Evolutionary conservation across 2,329 filamentous ascomycete species (phyloP).

Genomic region (Ophiocordyceps camponoti-floridani): DNA sequence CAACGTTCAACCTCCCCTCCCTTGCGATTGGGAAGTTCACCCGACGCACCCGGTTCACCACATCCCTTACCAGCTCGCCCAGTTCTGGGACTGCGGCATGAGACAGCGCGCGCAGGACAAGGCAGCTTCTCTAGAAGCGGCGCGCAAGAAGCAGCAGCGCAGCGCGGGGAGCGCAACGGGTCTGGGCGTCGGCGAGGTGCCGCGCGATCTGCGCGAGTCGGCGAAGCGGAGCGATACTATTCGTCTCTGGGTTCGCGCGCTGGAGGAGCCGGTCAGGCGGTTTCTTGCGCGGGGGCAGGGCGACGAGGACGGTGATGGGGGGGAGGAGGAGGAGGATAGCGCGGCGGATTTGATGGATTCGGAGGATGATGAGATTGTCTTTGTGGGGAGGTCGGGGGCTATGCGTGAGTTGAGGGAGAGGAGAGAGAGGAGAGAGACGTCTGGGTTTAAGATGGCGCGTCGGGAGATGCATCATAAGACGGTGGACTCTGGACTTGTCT

Average conservation of each 20-base stretch:
- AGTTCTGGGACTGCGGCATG: slow-evolving; percentile 54
- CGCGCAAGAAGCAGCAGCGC: slow-evolving; percentile 28
- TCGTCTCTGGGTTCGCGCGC: slow-evolving; percentile 59
- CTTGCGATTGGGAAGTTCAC: slow-evolving; percentile 65
- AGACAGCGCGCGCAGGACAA: slow-evolving; percentile 32
- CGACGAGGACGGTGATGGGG: background rate
- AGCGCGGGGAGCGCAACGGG: slow-evolving; percentile 21
- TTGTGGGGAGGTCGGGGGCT: slow-evolving; percentile 54
- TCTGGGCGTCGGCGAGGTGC: slow-evolving; percentile 40
- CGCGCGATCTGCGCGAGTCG: slow-evolving; percentile 62
- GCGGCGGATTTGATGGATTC: slow-evolving; percentile 24
- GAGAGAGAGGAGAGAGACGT: slow-evolving; percentile 21
- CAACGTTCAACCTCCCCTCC: slow-evolving; percentile 63
- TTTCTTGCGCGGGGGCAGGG: slow-evolving; percentile 33
- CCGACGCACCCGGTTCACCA: slow-evolving; percentile 63
- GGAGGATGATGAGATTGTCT: slow-evolving; percentile 76
- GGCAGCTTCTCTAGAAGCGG: slow-evolving; percentile 18
- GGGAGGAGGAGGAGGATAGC: slow-evolving; percentile 6
- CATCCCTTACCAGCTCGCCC: slow-evolving; percentile 79
- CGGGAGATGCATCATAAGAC: slow-evolving; percentile 40
- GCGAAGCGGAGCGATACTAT: slow-evolving; percentile 68
- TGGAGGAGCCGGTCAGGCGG: slow-evolving; percentile 68
- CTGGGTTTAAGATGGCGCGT: slow-evolving; percentile 27
- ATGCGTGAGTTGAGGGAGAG: slow-evolving; percentile 24
- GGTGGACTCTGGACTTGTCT: slow-evolving; percentile 47